Percentiles rank a stretch among this genome's conserved stretches.
phyloP scores from a whole-genome alignment of 768 basidiomycete genomes.

The Lentinula sp. region DNA sequence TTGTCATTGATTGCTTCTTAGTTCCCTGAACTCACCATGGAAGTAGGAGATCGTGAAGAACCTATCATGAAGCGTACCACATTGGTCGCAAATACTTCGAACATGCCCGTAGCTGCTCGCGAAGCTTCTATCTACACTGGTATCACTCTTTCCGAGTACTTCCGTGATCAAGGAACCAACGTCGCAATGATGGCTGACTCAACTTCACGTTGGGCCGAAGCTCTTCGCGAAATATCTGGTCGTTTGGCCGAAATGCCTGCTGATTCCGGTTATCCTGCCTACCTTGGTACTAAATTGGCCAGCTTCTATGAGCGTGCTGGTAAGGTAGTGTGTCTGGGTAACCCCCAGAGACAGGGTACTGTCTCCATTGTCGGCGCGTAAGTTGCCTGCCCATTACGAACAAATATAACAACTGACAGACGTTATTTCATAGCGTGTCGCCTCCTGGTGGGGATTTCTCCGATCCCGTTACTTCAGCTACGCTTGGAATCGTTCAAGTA shows the following conservation, averaged over 20 bases:
- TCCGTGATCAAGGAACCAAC: slow-evolving; percentile 97
- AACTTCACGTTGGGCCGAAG: slow-evolving; percentile 98
- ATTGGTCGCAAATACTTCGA: slow-evolving; percentile 97
- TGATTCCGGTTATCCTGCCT: slow-evolving; percentile 98
- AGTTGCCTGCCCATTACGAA: slow-evolving; percentile 28
- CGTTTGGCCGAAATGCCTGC: slow-evolving; percentile 99
- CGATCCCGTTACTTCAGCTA: slow-evolving; percentile 96
- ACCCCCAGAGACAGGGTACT: slow-evolving; percentile 81
- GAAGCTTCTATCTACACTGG: slow-evolving; percentile 99
- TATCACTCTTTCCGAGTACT: slow-evolving; percentile 98
- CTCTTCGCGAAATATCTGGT: slow-evolving; percentile 97
- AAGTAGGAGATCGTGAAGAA: slow-evolving; percentile 87
- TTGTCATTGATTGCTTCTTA: slow-evolving; percentile 12
- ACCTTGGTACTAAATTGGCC: slow-evolving; percentile 91
- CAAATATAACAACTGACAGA: neutral
- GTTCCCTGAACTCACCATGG: slow-evolving; percentile 93
- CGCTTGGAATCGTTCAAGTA: slow-evolving; percentile 97
- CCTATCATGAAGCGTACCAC: slow-evolving; percentile 99
- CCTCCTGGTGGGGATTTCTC: slow-evolving; percentile 99
- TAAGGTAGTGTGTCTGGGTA: slow-evolving; percentile 89
- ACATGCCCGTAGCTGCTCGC: slow-evolving; percentile 99
- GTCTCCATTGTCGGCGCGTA: slow-evolving; percentile 99
- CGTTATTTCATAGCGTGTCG: slow-evolving; percentile 61
- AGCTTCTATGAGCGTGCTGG: slow-evolving; percentile 99
- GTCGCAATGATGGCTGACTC: slow-evolving; percentile 99